Conservation (phyloP, 345 rosid genomes). For the Atalantia buxifolia region DNA sequence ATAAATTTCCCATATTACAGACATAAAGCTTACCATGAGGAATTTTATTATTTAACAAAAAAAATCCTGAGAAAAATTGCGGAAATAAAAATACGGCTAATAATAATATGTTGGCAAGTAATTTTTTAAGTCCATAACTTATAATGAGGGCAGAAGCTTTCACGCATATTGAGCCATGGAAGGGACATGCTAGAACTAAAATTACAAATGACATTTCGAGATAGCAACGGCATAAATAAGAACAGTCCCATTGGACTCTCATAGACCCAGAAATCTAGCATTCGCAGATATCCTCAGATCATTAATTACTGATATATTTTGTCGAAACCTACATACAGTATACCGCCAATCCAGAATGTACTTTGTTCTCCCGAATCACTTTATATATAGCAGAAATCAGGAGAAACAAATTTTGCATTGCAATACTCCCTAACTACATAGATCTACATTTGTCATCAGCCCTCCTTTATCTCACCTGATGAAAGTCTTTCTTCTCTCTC, state of each 20-base stretch:
- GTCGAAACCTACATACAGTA: constrained; percentile 18
- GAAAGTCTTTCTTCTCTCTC: not conserved
- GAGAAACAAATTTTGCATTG: constrained; percentile 5
- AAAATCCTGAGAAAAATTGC: too few species aligned
- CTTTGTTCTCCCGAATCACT: not conserved
- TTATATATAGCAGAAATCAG: not conserved
- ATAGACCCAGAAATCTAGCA: not conserved
- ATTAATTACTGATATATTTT: constrained; percentile 9
- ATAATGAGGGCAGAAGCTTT: not conserved
- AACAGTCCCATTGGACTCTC: not conserved
- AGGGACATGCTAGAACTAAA: not conserved
- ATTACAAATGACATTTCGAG: not conserved
- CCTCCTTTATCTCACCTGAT: not conserved
- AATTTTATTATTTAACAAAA: too few species aligned
- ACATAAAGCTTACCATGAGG: too few species aligned
- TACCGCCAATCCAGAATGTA: constrained; percentile 5
- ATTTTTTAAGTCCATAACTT: too few species aligned
- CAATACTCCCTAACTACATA: constrained; percentile 17
- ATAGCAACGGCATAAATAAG: not conserved
- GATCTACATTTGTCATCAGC: constrained; percentile 6
- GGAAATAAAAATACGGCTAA: too few species aligned
- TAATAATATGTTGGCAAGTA: too few species aligned
- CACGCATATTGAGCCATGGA: not conserved
- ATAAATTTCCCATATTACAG: too few species aligned
- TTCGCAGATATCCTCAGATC: not conserved